Percentiles rank a stretch among this genome's conserved stretches.
These are phyloP conservation scores for Aureobasidium lini DNA, from an alignment of 2,329 filamentous ascomycete species.

Conservation along the genomic window DNA sequence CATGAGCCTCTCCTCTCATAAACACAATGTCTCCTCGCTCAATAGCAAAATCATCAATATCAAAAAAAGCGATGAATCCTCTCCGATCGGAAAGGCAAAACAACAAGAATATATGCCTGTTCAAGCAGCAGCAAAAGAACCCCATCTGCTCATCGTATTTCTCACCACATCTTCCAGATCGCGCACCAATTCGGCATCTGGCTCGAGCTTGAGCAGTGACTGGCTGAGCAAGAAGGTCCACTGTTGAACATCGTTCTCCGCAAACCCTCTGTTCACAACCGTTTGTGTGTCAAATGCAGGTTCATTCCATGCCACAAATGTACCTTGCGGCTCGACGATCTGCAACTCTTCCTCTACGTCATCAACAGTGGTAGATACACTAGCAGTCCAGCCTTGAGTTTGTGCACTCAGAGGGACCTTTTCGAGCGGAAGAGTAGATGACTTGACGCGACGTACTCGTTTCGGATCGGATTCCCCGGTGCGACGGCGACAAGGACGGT, in stretches of 20 bases:
- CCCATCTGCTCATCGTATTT: conserved; percentile 7
- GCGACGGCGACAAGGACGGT: conserved; percentile 18
- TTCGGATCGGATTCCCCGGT: conserved; percentile 18
- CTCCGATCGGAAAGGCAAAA: background rate
- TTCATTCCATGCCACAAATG: conserved; percentile 22
- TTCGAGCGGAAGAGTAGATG: conserved; percentile 33
- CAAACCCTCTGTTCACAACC: conserved; percentile 11
- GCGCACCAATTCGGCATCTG: conserved; percentile 21
- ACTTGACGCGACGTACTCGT: conserved; percentile 25
- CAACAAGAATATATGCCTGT: background rate
- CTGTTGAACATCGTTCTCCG: conserved; percentile 13
- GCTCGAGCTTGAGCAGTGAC: conserved; percentile 17
- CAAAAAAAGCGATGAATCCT: background rate
- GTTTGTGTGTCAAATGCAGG: conserved; percentile 18
- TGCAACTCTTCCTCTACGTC: background rate
- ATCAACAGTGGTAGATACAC: background rate
- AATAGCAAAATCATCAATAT: background rate
- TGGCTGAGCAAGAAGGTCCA: conserved; percentile 16
- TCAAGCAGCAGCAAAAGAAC: background rate
- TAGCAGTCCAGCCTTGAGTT: conserved; percentile 20
- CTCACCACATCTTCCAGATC: conserved; percentile 16
- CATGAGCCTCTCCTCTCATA: background rate
- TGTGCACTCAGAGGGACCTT: conserved; percentile 25
- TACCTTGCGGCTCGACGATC: background rate
- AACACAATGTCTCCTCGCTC: background rate